Conservation (phyloP, 306 rosid species). For the Vachellia pachyceras region DNA sequence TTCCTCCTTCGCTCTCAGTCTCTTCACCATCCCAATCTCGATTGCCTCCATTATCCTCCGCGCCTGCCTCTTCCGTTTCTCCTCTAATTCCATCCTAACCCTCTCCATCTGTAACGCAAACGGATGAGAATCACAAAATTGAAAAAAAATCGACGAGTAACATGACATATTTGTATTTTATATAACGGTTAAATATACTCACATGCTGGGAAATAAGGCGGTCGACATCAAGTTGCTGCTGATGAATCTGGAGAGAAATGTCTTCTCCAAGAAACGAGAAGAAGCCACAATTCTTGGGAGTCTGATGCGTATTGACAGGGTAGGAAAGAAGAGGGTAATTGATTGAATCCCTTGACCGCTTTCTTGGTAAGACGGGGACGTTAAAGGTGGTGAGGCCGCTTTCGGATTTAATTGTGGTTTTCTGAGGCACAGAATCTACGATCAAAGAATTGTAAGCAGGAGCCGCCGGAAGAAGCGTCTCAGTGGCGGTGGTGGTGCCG, state of each 20-base stretch:
- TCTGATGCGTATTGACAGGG: conserved; percentile 27
- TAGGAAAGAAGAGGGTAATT: conserved; percentile 42
- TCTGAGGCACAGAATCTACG: conserved; percentile 48
- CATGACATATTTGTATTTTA: too few species aligned
- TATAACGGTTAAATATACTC: conserved; percentile 15
- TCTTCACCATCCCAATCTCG: conserved; percentile 63
- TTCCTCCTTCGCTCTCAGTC: conserved; percentile 65
- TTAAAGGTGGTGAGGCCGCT: conserved; percentile 64
- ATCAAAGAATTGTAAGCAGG: conserved; percentile 41
- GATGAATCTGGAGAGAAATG: conserved; percentile 68
- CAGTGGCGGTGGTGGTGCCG: conserved; percentile 54
- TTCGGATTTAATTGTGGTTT: conserved; percentile 62
- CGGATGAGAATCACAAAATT: background rate
- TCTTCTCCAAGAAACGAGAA: conserved; percentile 89
- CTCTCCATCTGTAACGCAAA: conserved; percentile 67
- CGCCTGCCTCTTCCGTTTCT: conserved; percentile 72
- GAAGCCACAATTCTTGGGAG: conserved; percentile 46
- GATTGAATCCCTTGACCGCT: conserved; percentile 70
- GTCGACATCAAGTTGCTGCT: conserved; percentile 75
- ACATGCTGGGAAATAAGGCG: conserved; percentile 68
- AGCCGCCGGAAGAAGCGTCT: conserved; percentile 48
- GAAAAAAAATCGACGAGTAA: background rate
- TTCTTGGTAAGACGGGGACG: conserved; percentile 53
- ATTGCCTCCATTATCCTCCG: conserved; percentile 62
- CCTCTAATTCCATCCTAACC: conserved; percentile 75